A percentile compares a stretch with the other conserved stretches of the same genome.
Conservation (phyloP, 768 basidiomycete genomes). For the Tephrocybe rancida region DNA sequence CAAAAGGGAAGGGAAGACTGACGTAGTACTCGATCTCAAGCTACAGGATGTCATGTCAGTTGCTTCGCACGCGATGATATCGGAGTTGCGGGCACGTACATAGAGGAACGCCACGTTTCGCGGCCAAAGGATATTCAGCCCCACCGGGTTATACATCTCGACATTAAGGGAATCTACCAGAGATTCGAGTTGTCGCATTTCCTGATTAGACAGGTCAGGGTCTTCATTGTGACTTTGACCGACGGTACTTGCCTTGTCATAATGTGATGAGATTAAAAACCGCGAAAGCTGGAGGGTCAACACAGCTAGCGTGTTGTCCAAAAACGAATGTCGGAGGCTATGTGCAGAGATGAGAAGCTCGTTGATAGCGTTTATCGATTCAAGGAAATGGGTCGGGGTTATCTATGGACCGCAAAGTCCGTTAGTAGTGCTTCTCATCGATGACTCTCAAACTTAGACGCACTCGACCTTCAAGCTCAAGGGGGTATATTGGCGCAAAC, state of each 20-base stretch:
- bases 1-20: slow-evolving; percentile 32
- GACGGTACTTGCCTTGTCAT: slow-evolving; percentile 64
- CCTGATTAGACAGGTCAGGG: slow-evolving; percentile 44
- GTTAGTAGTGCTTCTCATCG: slow-evolving; percentile 8
- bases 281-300: slow-evolving; percentile 81
- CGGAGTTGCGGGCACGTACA: slow-evolving; percentile 54
- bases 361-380: slow-evolving; percentile 91
- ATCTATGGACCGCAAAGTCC: slow-evolving; percentile 50
- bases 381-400: slow-evolving; percentile 86
- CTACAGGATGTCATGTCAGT: slow-evolving; percentile 39
- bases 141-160: slow-evolving; percentile 79
- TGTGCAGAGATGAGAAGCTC: slow-evolving; percentile 86
- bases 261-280: slow-evolving; percentile 72
- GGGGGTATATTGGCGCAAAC: slow-evolving; percentile 85
- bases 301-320: slow-evolving; percentile 81
- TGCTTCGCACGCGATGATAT: slow-evolving; percentile 10
- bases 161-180: slow-evolving; percentile 71
- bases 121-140: slow-evolving; percentile 88
- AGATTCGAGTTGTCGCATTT: slow-evolving; percentile 68
- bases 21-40: slow-evolving; percentile 96
- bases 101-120: slow-evolving; percentile 85
- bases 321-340: slow-evolving; percentile 66
- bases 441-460: slow-evolving; percentile 29
- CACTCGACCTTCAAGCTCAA: slow-evolving; percentile 93
- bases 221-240: not conserved